phyloP scores from a whole-genome alignment of 768 basidiomycete species.

The Omphalotus guepiniiformis region DNA sequence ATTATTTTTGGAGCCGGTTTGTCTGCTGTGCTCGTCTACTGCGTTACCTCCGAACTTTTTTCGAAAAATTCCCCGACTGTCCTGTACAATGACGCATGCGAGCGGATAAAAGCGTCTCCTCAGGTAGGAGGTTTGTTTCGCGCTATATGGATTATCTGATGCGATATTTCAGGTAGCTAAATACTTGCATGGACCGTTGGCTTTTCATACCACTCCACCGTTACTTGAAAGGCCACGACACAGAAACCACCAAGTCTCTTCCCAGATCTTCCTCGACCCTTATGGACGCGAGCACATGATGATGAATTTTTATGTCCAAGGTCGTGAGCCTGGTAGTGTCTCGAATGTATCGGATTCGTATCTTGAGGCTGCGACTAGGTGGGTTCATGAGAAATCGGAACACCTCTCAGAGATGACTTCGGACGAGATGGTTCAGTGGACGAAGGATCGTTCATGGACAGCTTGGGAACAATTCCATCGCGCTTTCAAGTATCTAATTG shows the following conservation, averaged over 20 bases:
- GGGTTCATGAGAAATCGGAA: conserved; percentile 36
- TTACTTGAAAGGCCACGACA: conserved; percentile 73
- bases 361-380: conserved; percentile 37
- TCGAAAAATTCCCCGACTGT: conserved; percentile 88
- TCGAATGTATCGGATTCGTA: conserved; percentile 34
- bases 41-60: conserved; percentile 78
- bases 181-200: conserved; percentile 62
- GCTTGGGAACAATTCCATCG: conserved; percentile 48
- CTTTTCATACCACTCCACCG: conserved; percentile 81
- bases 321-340: conserved; percentile 39
- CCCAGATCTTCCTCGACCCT: conserved; percentile 70
- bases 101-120: conserved; percentile 44
- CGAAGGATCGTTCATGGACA: conserved; percentile 35
- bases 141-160: conserved; percentile 2
- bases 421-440: conserved; percentile 48
- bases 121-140: conserved; percentile 30
- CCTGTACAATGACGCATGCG: conserved; percentile 61
- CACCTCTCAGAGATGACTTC: conserved; percentile 48
- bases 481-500: conserved; percentile 71
- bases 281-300: conserved; percentile 80
- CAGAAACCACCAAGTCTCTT: conserved; percentile 76
- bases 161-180: conserved; percentile 50
- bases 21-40: conserved; percentile 71
- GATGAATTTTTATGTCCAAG: conserved; percentile 78
- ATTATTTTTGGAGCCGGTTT: conserved; percentile 77